Evolutionary conservation across 1,139 yeast genomes (phyloP).

Genomic region (Candida sanyaensis): DNA sequence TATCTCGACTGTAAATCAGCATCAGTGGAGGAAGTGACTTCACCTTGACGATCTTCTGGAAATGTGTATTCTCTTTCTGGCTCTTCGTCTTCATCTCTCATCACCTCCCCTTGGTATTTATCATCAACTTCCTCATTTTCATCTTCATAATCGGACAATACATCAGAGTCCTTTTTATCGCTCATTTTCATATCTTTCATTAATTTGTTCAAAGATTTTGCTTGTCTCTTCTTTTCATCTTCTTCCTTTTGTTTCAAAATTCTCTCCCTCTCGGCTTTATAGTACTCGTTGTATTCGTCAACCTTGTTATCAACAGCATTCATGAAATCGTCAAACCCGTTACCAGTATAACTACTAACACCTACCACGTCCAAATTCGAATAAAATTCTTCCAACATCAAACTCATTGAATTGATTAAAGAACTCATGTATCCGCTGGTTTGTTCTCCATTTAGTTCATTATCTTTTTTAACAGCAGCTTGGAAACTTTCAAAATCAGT

Average conservation of each 20-base stretch:
- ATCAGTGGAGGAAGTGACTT: constrained; percentile 48
- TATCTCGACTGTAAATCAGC: constrained; percentile 68
- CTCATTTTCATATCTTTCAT: constrained; percentile 80
- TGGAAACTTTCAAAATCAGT: constrained; percentile 93
- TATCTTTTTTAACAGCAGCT: constrained; percentile 64
- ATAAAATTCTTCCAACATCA: constrained; percentile 95
- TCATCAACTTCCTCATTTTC: constrained; percentile 39
- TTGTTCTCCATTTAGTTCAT: constrained; percentile 64
- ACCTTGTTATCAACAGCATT: constrained; percentile 82
- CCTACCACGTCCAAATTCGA: constrained; percentile 90
- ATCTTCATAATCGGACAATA: constrained; percentile 65
- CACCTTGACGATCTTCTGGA: constrained; percentile 70
- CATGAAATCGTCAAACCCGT: constrained; percentile 89
- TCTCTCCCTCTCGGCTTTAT: constrained; percentile 84
- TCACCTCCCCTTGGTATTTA: constrained; percentile 62
- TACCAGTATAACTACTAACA: constrained; percentile 90
- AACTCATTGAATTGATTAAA: constrained; percentile 88
- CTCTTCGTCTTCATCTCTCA: constrained; percentile 61
- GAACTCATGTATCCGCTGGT: constrained; percentile 95
- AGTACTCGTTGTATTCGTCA: constrained; percentile 82
- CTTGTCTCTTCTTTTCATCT: constrained; percentile 71
- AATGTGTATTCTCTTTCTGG: constrained; percentile 73
- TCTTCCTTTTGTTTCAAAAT: constrained; percentile 76
- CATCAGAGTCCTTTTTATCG: constrained; percentile 54
- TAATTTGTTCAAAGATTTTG: constrained; percentile 66